A percentile compares a stretch with the other conserved stretches of the same genome.
phyloP scores from a whole-genome alignment of 2,329 filamentous ascomycete species.

The Trichoderma atroviride region DNA sequence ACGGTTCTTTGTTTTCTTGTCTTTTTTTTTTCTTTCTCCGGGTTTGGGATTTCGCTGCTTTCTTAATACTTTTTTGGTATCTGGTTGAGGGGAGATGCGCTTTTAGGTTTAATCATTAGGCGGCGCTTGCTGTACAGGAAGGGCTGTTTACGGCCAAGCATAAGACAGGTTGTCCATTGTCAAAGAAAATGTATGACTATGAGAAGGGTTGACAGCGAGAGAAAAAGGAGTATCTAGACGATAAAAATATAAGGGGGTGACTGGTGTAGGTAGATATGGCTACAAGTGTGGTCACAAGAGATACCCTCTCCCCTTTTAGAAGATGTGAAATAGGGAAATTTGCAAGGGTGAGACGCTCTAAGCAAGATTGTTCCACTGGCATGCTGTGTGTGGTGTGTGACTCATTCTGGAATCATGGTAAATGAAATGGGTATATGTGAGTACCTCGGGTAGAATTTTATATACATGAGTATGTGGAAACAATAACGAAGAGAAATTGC shows the following conservation, averaged over 20 bases:
- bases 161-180: constrained; percentile 21
- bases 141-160: constrained; percentile 6
- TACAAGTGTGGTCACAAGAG: not conserved
- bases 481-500: constrained; percentile 1
- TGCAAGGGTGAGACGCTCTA: not conserved
- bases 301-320: constrained; percentile 18
- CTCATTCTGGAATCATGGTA: not conserved
- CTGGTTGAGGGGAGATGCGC: constrained; percentile 1
- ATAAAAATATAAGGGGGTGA: not conserved
- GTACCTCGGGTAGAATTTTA: not conserved
- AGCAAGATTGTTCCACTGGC: not conserved
- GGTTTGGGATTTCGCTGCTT: not conserved
- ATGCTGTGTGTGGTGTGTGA: not conserved
- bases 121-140: constrained; percentile 15
- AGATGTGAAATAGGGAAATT: not conserved
- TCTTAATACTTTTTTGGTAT: not conserved
- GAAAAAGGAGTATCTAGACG: constrained; percentile 11
- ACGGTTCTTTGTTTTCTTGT: not conserved
- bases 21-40: not conserved
- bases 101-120: constrained; percentile 15
- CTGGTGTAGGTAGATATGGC: constrained; percentile 8
- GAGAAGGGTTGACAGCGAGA: constrained; percentile 7
- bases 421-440: constrained; percentile 20
- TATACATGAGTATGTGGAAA: constrained; percentile 8
- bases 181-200: constrained; percentile 36